Base-by-base conservation (phyloP, 441 rosid species). In the Pelargonium fulgidum region DNA sequence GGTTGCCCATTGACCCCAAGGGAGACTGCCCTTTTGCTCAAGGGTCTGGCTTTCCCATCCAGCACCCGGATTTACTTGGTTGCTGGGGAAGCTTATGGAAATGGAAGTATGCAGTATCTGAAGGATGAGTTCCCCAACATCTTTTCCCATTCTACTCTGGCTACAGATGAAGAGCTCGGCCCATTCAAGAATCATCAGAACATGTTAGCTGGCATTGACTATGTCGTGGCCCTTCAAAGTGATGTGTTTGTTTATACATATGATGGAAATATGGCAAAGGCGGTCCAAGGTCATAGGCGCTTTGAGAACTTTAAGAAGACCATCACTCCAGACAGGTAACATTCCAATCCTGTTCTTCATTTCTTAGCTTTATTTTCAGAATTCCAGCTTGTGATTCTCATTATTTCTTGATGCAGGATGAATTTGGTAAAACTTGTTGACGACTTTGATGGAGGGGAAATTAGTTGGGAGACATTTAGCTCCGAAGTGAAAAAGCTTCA, bases 181-280 rank as follows among this genome's bases (percentile, higher is more conserved):
- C 87, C 96, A 68, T 89, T 91, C 72, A 82, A 65, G 80, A 82
- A 84, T 76, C 98, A 91, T 79, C 96, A 88, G 82, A 93, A 93
- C 72, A 93, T 93, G 98, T 77, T 93, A 78, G 98, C 97, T 65
- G 96, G 98, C 70, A 77, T 93, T 63, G 98, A 93, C 78, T 89
- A 93, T 64, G 79, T 81, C 20, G 89, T 93, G 68, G 98, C 98
- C 16, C 89, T 91, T 77, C 83, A 91, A 72, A 91, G 98, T 69
- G 93, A 85, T 52, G 93, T 81, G 12, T 91, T 93, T 84, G 82
- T 91, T 66, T 91, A 89, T 69, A 93, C 98, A 0, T 93, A 91
- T 19, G 90, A 93, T 36, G 96, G 98, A 74, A 93, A 93, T 79
- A 91, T 93, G 98, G 98, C 98, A 24, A 93, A 93, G 87, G 98